Conservation (phyloP, 2,329 filamentous ascomycete genomes). For the Diaporthe ilicicola region DNA sequence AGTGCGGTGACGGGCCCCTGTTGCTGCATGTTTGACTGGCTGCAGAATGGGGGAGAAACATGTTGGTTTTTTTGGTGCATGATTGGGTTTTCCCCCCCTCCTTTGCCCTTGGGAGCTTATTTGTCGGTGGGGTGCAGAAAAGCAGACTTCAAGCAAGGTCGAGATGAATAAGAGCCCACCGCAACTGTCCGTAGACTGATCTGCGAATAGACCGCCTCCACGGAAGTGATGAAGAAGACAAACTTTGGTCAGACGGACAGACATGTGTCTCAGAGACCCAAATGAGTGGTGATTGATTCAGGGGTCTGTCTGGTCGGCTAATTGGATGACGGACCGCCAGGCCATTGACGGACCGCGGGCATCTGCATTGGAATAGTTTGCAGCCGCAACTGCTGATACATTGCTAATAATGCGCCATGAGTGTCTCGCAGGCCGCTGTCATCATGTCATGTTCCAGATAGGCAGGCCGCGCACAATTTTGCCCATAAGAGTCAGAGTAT, state of each 20-base stretch:
- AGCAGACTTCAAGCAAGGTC: neutral
- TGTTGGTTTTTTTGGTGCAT: neutral
- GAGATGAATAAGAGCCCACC: neutral
- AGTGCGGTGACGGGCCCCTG: constrained; percentile 27
- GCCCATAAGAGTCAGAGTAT: constrained; percentile 19
- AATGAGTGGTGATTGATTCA: neutral
- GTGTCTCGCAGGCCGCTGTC: constrained; percentile 28
- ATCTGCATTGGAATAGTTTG: neutral
- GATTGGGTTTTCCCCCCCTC: neutral
- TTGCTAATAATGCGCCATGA: constrained; percentile 23
- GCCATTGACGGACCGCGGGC: neutral
- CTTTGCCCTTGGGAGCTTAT: no score
- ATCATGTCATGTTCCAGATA: constrained; percentile 24
- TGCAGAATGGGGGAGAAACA: constrained; percentile 1
- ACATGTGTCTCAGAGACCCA: constrained; percentile 19
- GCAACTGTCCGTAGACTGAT: neutral
- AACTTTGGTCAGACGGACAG: neutral
- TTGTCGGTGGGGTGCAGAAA: neutral
- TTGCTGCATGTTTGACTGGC: constrained; percentile 11
- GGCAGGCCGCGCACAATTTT: constrained; percentile 8
- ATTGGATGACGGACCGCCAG: constrained; percentile 11
- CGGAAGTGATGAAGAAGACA: neutral
- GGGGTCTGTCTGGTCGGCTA: constrained; percentile 19
- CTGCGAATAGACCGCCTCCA: constrained; percentile 19
- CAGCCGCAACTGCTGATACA: neutral